phyloP scores from a whole-genome alignment of 495 filamentous ascomycete species.

The Penicillium desertorum region DNA sequence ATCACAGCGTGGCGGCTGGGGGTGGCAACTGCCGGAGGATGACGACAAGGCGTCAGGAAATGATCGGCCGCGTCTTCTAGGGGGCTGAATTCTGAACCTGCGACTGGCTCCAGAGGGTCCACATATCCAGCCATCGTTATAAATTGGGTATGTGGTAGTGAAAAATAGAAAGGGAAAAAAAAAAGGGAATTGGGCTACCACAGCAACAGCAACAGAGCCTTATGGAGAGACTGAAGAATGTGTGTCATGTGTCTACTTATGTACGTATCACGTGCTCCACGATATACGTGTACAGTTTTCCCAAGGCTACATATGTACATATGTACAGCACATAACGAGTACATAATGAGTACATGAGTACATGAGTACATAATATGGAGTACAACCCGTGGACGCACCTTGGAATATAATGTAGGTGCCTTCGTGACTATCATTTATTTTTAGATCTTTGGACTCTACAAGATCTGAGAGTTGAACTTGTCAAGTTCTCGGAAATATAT shows the following conservation, averaged over 20 bases:
- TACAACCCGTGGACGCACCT: background rate
- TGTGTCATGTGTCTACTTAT: background rate
- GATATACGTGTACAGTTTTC: background rate
- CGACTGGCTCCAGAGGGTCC: conserved; percentile 2
- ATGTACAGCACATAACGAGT: background rate
- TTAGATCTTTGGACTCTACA: background rate
- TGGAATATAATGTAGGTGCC: background rate
- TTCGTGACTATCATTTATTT: background rate
- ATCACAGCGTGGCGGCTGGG: conserved; percentile 9
- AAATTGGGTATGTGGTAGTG: conserved; percentile 9
- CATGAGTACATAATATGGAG: background rate
- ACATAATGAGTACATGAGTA: background rate
- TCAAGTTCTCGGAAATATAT: background rate
- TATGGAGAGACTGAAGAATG: background rate
- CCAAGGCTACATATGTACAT: too few relatives aligned
- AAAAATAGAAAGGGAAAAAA: background rate
- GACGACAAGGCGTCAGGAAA: conserved; percentile 23
- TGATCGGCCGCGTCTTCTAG: conserved; percentile 20
- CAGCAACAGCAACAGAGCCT: background rate
- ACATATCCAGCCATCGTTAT: conserved; percentile 6
- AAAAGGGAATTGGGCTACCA: background rate
- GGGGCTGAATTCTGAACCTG: conserved; percentile 16
- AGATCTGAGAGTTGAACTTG: background rate
- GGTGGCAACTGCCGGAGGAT: conserved; percentile 17
- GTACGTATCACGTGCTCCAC: background rate